Evolutionary conservation across 164 flowering plant genomes (phyloP).

Genomic region (Stephania japonica): DNA sequence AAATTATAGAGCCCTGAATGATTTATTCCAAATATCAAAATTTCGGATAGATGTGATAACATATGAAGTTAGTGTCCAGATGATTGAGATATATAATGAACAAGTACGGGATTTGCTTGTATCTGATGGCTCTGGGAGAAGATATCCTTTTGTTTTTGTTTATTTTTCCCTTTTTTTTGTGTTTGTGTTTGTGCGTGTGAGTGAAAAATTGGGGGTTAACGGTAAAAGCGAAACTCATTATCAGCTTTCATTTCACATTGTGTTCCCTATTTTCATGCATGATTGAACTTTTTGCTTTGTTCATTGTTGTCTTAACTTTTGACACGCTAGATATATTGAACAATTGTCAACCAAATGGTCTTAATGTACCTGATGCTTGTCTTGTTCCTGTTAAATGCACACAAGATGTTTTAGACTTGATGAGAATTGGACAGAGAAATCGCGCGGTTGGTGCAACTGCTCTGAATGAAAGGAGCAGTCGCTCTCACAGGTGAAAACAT

Average conservation of each 20-base stretch:
- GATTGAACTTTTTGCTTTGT: neutral
- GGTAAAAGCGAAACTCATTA: neutral
- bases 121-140: conserved; percentile 59
- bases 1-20: conserved; percentile 72
- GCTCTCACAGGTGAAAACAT: conserved; percentile 71
- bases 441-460: conserved; percentile 96
- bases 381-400: conserved; percentile 60
- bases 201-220: neutral
- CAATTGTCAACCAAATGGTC: conserved; percentile 69
- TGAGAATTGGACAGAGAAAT: conserved; percentile 72
- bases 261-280: neutral
- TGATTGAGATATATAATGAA: conserved; percentile 95
- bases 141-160: conserved; percentile 61
- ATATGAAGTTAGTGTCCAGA: conserved; percentile 77
- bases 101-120: conserved; percentile 87
- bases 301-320: conserved; percentile 33
- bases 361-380: conserved; percentile 89
- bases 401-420: conserved; percentile 70
- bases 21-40: conserved; percentile 59
- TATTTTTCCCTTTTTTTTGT: neutral
- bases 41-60: conserved; percentile 37
- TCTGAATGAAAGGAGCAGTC: conserved; percentile 82
- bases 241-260: neutral
- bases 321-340: conserved; percentile 76
- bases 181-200: neutral